These are phyloP conservation scores for Dothideomycetes sp. DNA, from an alignment of 2,329 filamentous ascomycete genomes.

Conservation along the genomic window DNA sequence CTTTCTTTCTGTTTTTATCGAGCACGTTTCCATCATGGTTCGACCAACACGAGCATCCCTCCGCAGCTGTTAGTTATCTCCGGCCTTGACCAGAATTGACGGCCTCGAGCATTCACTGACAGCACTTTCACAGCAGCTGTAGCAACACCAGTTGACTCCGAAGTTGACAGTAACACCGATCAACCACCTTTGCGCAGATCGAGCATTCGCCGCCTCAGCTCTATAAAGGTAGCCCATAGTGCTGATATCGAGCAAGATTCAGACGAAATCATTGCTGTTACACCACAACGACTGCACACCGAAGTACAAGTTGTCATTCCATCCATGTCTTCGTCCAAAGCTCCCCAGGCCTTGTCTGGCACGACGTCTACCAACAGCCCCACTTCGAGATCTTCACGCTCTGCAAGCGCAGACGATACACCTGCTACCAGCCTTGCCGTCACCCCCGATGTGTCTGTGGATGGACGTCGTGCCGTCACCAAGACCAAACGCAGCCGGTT, in stretches of 20 bases:
- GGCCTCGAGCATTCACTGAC: conserved; percentile 1
- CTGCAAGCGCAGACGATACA: conserved; percentile 40
- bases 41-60: conserved; percentile 6
- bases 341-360: not conserved
- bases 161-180: not conserved
- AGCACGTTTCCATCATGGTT: not conserved
- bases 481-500: conserved; percentile 23
- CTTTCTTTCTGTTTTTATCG: not conserved
- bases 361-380: conserved; percentile 4
- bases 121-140: conserved; percentile 1
- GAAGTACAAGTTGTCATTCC: conserved; percentile 8
- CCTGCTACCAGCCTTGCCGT: conserved; percentile 48
- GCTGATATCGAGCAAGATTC: conserved; percentile 4
- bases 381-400: conserved; percentile 17
- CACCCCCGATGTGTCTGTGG: conserved; percentile 40
- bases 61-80: conserved; percentile 1
- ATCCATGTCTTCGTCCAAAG: conserved; percentile 5
- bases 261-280: not conserved
- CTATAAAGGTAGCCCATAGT: conserved; percentile 2
- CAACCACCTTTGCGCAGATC: not conserved
- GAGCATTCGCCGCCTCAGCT: not conserved
- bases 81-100: not conserved
- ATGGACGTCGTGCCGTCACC: conserved; percentile 12
- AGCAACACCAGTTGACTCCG: not conserved
- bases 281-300: not conserved